phyloP scores from a whole-genome alignment of 2,329 filamentous ascomycete species.

The Ascochyta clinopodiicola region DNA sequence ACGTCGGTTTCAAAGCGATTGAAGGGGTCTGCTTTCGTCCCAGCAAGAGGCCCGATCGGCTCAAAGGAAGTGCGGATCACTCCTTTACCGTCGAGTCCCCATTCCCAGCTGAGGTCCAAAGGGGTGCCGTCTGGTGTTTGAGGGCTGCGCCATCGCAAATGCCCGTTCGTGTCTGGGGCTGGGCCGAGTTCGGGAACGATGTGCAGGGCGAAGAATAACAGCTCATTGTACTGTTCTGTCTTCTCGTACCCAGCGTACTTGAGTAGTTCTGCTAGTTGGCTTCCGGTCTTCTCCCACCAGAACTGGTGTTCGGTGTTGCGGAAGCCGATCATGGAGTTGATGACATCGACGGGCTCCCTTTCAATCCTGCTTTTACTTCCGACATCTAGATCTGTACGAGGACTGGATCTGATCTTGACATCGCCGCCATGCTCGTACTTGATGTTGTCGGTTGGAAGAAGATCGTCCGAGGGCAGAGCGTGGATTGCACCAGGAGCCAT shows the following conservation, averaged over 20 bases:
- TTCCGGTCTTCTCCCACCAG: constrained; percentile 18
- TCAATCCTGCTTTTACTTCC: too few relatives aligned
- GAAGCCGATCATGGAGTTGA: constrained; percentile 1
- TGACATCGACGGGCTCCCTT: too few relatives aligned
- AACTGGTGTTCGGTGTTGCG: constrained; percentile 12
- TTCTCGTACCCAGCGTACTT: constrained; percentile 10
- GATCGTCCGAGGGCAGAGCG: too few relatives aligned
- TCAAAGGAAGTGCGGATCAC: constrained; percentile 19
- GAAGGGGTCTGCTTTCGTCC: constrained; percentile 14
- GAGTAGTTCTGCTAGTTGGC: constrained; percentile 12
- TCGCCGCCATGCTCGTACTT: too few relatives aligned
- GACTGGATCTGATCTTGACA: too few relatives aligned
- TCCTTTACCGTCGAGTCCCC: constrained; percentile 22
- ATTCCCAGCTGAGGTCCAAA: constrained; percentile 21
- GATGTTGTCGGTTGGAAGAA: too few relatives aligned
- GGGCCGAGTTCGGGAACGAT: constrained; percentile 15
- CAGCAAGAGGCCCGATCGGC: constrained; percentile 18
- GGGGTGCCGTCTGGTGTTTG: constrained; percentile 23
- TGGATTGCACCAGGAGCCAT: too few relatives aligned
- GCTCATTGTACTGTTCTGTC: constrained; percentile 16
- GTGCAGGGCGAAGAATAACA: constrained; percentile 18
- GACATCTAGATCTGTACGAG: too few relatives aligned
- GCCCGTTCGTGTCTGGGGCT: constrained; percentile 6
- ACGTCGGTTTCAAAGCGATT: constrained; percentile 15
- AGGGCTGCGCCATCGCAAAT: constrained; percentile 16